phyloP scores from a whole-genome alignment of 2,329 filamentous ascomycete genomes.

The Teratosphaeria pseudoeucalypti region DNA sequence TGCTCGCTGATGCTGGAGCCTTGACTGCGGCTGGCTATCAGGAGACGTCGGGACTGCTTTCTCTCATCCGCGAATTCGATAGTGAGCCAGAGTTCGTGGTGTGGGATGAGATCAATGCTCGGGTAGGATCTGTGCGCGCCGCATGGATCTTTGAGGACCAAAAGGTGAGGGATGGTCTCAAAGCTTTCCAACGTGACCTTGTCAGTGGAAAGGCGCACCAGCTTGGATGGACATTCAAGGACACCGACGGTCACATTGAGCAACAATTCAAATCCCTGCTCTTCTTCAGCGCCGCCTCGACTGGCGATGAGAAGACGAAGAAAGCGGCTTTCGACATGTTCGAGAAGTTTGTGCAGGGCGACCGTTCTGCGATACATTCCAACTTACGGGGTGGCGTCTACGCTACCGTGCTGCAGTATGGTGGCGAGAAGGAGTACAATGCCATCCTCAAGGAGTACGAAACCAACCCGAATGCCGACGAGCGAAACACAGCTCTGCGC shows the following conservation, averaged over 20 bases:
- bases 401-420: conserved; percentile 70
- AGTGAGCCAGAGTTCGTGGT: conserved; percentile 80
- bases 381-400: conserved; percentile 86
- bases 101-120: conserved; percentile 82
- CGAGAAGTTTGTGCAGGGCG: conserved; percentile 67
- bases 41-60: conserved; percentile 81
- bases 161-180: conserved; percentile 61
- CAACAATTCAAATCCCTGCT: conserved; percentile 92
- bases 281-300: conserved; percentile 72
- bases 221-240: conserved; percentile 78
- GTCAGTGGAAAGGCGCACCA: conserved; percentile 72
- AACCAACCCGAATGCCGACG: conserved; percentile 65
- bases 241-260: conserved; percentile 75
- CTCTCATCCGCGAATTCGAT: conserved; percentile 73
- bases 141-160: conserved; percentile 85
- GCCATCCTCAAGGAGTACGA: conserved; percentile 65
- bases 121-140: conserved; percentile 65
- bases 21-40: conserved; percentile 85
- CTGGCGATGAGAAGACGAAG: conserved; percentile 69
- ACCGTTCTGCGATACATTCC: conserved; percentile 74
- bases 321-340: conserved; percentile 85
- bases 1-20: conserved; percentile 80
- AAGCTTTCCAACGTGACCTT: conserved; percentile 71
- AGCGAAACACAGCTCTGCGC: conserved; percentile 84
- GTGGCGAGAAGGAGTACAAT: conserved; percentile 80